phyloP scores from a whole-genome alignment of 352 stramenopile genomes.

The Globisporangium spinosum region DNA sequence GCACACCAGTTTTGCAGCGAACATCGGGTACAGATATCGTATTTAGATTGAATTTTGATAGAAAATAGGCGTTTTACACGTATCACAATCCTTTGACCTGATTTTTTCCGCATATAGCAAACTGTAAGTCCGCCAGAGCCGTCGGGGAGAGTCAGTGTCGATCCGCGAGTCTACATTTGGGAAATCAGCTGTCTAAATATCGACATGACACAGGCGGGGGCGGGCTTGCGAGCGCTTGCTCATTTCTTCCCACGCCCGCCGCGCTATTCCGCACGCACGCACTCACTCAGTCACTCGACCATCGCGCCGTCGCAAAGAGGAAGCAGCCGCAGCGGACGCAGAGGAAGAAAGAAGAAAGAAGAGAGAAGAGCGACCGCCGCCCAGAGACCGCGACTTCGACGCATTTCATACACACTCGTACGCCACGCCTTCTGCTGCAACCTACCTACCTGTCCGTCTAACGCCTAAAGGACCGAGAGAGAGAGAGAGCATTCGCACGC shows the following conservation, averaged over 20 bases:
- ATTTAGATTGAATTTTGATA: too few species aligned
- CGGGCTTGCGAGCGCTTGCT: background rate
- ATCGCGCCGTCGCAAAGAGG: slow-evolving; percentile 1
- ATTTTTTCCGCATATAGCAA: background rate
- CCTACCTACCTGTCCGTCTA: background rate
- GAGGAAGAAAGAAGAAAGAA: too few species aligned
- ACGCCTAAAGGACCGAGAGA: background rate
- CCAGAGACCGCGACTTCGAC: background rate
- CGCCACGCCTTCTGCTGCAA: background rate
- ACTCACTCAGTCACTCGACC: background rate
- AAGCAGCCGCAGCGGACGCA: background rate
- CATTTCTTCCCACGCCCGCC: slow-evolving; percentile 10
- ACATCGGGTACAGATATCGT: background rate
- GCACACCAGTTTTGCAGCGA: slow-evolving; percentile 2
- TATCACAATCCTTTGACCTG: background rate
- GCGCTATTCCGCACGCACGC: slow-evolving; percentile 4
- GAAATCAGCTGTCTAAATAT: slow-evolving; percentile 8
- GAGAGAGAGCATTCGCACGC: background rate
- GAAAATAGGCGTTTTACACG: background rate
- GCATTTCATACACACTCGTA: background rate
- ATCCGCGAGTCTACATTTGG: slow-evolving; percentile 4
- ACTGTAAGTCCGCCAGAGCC: background rate
- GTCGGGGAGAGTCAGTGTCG: slow-evolving; percentile 10
- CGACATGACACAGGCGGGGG: slow-evolving; percentile 1
- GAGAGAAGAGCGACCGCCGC: background rate